Conservation (phyloP, 2,329 filamentous ascomycete genomes). For the Cadophora gregata region DNA sequence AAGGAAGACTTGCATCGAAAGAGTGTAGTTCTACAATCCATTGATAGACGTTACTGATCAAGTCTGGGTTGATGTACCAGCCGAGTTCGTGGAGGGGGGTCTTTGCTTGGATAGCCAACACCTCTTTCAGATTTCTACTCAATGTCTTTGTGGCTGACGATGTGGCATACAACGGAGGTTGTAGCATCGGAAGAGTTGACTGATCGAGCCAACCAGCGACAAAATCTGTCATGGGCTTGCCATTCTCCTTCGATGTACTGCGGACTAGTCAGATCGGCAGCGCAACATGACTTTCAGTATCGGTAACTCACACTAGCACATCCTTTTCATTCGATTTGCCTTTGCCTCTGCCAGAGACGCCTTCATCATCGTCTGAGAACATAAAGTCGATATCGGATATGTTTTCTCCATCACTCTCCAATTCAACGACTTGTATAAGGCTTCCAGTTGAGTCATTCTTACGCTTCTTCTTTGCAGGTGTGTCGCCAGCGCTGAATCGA, state of each 20-base stretch:
- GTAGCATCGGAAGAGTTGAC: slow-evolving; percentile 66
- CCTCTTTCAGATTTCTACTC: slow-evolving; percentile 65
- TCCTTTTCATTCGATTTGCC: slow-evolving; percentile 21
- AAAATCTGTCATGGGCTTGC: slow-evolving; percentile 60
- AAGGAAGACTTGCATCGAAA: slow-evolving; percentile 71
- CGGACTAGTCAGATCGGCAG: not conserved
- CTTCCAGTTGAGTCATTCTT: slow-evolving; percentile 12
- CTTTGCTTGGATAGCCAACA: slow-evolving; percentile 67
- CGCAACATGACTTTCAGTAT: not conserved
- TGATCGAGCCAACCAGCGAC: slow-evolving; percentile 70
- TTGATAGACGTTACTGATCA: slow-evolving; percentile 71
- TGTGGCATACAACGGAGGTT: slow-evolving; percentile 69
- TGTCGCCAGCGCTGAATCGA: slow-evolving; percentile 23
- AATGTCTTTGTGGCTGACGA: slow-evolving; percentile 65
- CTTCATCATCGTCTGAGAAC: slow-evolving; percentile 45
- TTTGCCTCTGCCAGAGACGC: slow-evolving; percentile 19
- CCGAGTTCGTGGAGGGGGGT: slow-evolving; percentile 71
- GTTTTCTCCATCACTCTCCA: slow-evolving; percentile 39
- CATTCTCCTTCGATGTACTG: slow-evolving; percentile 12
- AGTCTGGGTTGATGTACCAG: slow-evolving; percentile 76
- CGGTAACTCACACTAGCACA: not conserved
- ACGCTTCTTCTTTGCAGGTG: slow-evolving; percentile 22
- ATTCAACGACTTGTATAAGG: not conserved
- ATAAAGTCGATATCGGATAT: slow-evolving; percentile 49
- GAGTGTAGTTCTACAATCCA: slow-evolving; percentile 92